These are phyloP conservation scores for Russula olivacea DNA, from an alignment of 768 basidiomycete genomes.

Conservation along the genomic window DNA sequence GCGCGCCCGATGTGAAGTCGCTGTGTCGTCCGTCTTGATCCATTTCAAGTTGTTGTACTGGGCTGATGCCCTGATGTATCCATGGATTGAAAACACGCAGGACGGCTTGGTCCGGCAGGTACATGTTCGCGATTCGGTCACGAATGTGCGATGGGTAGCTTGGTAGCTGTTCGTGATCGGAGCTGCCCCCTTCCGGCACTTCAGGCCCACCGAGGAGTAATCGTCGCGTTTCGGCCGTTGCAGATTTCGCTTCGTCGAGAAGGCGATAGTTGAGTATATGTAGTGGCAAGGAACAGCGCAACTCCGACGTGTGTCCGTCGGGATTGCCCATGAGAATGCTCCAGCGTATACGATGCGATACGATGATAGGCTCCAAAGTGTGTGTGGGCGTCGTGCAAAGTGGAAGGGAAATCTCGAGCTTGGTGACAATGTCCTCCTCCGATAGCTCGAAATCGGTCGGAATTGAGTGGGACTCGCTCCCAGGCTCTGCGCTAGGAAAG, in stretches of 20 bases:
- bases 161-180: constrained; percentile 73
- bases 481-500: not conserved
- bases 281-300: constrained; percentile 90
- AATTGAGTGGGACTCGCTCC: constrained; percentile 2
- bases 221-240: constrained; percentile 70
- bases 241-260: constrained; percentile 65
- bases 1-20: constrained; percentile 18
- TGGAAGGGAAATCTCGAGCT: constrained; percentile 57
- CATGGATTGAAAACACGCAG: constrained; percentile 63
- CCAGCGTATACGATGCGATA: constrained; percentile 80
- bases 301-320: constrained; percentile 89
- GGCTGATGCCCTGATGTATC: constrained; percentile 41
- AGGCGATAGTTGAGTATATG: constrained; percentile 73
- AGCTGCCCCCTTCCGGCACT: constrained; percentile 43
- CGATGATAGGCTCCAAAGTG: constrained; percentile 62
- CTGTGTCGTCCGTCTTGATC: constrained; percentile 21
- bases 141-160: constrained; percentile 86
- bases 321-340: constrained; percentile 71
- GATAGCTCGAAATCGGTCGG: constrained; percentile 29
- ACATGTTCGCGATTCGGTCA: constrained; percentile 82
- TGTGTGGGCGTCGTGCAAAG: constrained; percentile 63
- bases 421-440: constrained; percentile 51
- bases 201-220: constrained; percentile 48
- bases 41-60: constrained; percentile 30
- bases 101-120: constrained; percentile 54